These are phyloP conservation scores for Lactifluus hygrophoroides DNA, from an alignment of 768 basidiomycete genomes.

Conservation along the genomic window DNA sequence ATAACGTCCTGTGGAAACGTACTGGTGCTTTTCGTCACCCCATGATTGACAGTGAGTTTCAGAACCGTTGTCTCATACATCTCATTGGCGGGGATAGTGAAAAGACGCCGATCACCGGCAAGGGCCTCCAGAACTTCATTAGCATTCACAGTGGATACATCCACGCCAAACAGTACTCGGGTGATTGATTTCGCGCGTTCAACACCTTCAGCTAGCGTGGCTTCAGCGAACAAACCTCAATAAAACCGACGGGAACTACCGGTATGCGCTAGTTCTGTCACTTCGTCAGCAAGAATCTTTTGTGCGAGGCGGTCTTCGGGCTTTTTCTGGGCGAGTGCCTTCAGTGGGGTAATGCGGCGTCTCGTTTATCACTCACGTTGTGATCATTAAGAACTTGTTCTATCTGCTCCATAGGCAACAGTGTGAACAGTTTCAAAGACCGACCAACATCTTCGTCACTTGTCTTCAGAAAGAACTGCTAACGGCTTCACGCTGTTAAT, in stretches of 20 bases:
- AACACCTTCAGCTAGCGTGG: slow-evolving; percentile 31
- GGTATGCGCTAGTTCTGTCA: slow-evolving; percentile 53
- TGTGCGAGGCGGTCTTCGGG: slow-evolving; percentile 42
- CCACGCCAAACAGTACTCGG: slow-evolving; percentile 35
- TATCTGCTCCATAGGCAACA: slow-evolving; percentile 14
- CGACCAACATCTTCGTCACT: slow-evolving; percentile 20
- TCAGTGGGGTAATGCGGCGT: neutral
- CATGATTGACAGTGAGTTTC: slow-evolving; percentile 52
- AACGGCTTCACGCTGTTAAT: neutral
- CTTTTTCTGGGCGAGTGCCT: slow-evolving; percentile 22
- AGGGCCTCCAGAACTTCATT: slow-evolving; percentile 55
- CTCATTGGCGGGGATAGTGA: slow-evolving; percentile 40
- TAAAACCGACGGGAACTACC: slow-evolving; percentile 25
- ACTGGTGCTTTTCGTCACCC: slow-evolving; percentile 44
- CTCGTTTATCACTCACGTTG: slow-evolving; percentile 1
- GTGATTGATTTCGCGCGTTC: slow-evolving; percentile 38
- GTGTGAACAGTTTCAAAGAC: slow-evolving; percentile 18
- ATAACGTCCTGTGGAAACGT: neutral
- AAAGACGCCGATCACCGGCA: slow-evolving; percentile 53
- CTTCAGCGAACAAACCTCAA: neutral
- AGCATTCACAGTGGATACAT: slow-evolving; percentile 37
- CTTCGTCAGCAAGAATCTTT: slow-evolving; percentile 44
- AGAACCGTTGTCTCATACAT: slow-evolving; percentile 45
- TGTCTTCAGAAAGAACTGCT: slow-evolving; percentile 79
- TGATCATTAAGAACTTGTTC: slow-evolving; percentile 15